phyloP scores from a whole-genome alignment of 1,139 yeast species.

The Wickerhamomyces sp. region DNA sequence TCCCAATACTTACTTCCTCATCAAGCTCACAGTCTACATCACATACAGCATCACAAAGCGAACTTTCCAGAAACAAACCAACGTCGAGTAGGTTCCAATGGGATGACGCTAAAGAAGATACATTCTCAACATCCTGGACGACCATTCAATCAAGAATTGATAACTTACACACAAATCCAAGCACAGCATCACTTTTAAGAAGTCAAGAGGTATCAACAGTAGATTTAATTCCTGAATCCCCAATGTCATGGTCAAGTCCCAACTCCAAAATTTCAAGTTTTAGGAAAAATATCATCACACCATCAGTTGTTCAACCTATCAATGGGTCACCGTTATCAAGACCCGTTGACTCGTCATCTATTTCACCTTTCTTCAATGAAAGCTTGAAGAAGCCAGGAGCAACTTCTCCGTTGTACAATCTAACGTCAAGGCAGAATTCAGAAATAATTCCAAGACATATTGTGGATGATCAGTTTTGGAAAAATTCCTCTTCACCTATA shows the following conservation, averaged over 20 bases:
- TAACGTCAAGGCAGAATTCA: slow-evolving; percentile 8
- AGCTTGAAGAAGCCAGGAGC: background rate
- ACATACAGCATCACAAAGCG: background rate
- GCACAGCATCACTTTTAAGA: background rate
- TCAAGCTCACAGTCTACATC: background rate
- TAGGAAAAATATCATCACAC: slow-evolving; percentile 12
- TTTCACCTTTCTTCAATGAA: slow-evolving; percentile 3
- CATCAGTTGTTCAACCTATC: slow-evolving; percentile 14
- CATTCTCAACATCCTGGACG: too few species aligned
- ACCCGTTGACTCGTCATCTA: slow-evolving; percentile 11
- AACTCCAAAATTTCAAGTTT: slow-evolving; percentile 22
- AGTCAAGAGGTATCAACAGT: background rate
- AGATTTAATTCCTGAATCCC: slow-evolving; percentile 6
- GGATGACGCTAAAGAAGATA: background rate
- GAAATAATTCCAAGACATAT: slow-evolving; percentile 2
- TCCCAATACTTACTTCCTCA: background rate
- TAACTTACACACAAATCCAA: background rate
- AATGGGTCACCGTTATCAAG: slow-evolving; percentile 18
- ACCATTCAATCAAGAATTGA: background rate
- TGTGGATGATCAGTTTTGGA: slow-evolving; percentile 10
- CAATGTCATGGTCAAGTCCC: slow-evolving; percentile 17
- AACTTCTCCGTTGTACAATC: slow-evolving; percentile 3
- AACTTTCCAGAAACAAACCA: background rate
- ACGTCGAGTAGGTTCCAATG: background rate
- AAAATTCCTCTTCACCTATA: slow-evolving; percentile 14